Evolutionary conservation across 2,329 filamentous ascomycete genomes (phyloP).

Genomic region (Diaporthe amygdali): DNA sequence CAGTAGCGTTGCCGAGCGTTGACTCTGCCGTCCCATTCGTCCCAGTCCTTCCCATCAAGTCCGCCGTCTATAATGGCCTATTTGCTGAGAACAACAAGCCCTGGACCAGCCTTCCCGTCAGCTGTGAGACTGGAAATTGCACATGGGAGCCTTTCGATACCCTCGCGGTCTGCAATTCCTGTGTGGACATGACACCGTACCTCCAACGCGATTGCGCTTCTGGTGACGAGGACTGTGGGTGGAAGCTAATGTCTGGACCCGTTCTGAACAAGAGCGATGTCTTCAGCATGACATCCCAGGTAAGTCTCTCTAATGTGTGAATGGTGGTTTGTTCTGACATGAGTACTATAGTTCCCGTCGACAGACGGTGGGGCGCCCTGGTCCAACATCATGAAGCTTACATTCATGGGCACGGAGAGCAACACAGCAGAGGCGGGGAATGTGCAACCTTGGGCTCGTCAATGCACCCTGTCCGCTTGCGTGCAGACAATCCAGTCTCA

Average conservation of each 20-base stretch:
- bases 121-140: slow-evolving; percentile 36
- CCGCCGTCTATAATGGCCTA: slow-evolving; percentile 40
- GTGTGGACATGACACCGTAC: slow-evolving; percentile 35
- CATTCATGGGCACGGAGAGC: slow-evolving; percentile 40
- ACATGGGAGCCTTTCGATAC: slow-evolving; percentile 36
- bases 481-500: slow-evolving; percentile 35
- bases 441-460: slow-evolving; percentile 36
- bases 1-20: slow-evolving; percentile 32
- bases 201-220: slow-evolving; percentile 33
- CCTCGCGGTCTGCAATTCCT: slow-evolving; percentile 34
- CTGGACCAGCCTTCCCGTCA: slow-evolving; percentile 32
- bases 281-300: slow-evolving; percentile 38
- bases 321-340: neutral
- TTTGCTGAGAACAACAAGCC: slow-evolving; percentile 39
- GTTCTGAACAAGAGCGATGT: slow-evolving; percentile 30
- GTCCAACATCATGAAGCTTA: slow-evolving; percentile 38
- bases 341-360: slow-evolving; percentile 29
- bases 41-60: slow-evolving; percentile 38
- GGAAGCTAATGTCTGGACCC: slow-evolving; percentile 35
- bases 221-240: slow-evolving; percentile 32
- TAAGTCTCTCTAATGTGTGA: neutral
- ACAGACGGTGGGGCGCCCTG: slow-evolving; percentile 34
- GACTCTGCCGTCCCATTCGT: slow-evolving; percentile 34
- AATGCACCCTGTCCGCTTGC: slow-evolving; percentile 36
- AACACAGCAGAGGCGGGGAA: slow-evolving; percentile 30